These are phyloP conservation scores for Polysphondylium violaceum DNA, from an alignment of 78 protist genomes.

Conservation along the genomic window DNA sequence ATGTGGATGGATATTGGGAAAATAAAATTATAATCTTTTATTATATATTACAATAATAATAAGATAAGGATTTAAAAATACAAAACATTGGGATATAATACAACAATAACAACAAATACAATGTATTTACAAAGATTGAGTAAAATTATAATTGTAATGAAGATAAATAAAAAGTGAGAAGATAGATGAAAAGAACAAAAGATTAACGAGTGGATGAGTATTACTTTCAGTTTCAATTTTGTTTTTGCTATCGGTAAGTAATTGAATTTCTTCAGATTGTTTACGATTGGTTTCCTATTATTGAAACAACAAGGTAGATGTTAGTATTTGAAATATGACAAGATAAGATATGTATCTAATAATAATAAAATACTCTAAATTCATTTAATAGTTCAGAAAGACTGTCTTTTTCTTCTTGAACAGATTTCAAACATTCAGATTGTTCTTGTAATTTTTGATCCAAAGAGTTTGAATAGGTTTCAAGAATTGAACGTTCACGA, in stretches of 20 bases:
- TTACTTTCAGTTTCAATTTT: conserved; percentile 19
- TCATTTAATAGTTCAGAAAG: conserved; percentile 38
- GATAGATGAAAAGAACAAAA: neutral
- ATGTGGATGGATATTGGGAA: too few species aligned
- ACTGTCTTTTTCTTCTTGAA: conserved; percentile 56
- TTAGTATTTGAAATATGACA: neutral
- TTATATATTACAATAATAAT: too few species aligned
- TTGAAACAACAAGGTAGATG: neutral
- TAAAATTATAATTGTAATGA: neutral
- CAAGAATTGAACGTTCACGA: conserved; percentile 52
- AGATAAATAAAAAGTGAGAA: neutral
- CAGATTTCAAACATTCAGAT: conserved; percentile 9
- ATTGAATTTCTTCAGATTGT: conserved; percentile 24
- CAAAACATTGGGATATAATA: too few species aligned
- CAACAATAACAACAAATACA: too few species aligned
- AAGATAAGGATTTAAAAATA: too few species aligned
- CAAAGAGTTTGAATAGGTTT: conserved; percentile 19
- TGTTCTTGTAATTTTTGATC: conserved; percentile 26
- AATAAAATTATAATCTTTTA: too few species aligned
- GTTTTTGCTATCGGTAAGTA: conserved; percentile 17
- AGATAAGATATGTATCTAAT: too few species aligned
- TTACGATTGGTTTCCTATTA: conserved; percentile 19
- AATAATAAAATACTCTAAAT: conserved; percentile 19
- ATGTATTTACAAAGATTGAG: too few species aligned
- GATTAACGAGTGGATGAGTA: neutral